phyloP scores from a whole-genome alignment of 179 eudicot genomes.

The Silene noctiflora region DNA sequence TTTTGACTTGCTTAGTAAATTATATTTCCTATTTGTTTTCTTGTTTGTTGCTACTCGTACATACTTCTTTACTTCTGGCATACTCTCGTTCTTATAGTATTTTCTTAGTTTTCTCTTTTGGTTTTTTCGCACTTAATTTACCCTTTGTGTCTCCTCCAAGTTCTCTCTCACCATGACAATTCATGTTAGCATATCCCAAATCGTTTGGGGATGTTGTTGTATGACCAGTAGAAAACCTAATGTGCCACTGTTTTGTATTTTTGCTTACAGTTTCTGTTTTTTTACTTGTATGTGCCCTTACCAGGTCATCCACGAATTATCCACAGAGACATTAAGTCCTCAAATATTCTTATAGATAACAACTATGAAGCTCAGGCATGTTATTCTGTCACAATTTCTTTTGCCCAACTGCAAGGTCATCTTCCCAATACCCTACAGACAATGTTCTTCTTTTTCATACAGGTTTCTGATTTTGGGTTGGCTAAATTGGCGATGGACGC shows the following conservation, averaged over 20 bases:
- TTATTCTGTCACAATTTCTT: neutral
- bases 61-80: no score
- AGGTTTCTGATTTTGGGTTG: conserved; percentile 98
- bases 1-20: no score
- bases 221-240: neutral
- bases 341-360: conserved; percentile 83
- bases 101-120: no score
- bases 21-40: no score
- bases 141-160: no score
- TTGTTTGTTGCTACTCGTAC: no score
- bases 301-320: conserved; percentile 90
- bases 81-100: no score
- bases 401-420: neutral
- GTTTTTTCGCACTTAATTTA: no score
- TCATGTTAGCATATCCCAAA: no score
- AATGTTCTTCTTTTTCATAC: conserved; percentile 16
- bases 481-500: conserved; percentile 75
- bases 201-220: no score
- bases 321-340: conserved; percentile 88
- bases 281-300: conserved; percentile 4
- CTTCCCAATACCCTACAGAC: conserved; percentile 4
- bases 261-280: neutral
- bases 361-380: conserved; percentile 86
- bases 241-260: neutral
- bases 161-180: no score